These are phyloP conservation scores for Arabidopsis arenosa DNA, from an alignment of 345 rosid species.

Conservation along the genomic window DNA sequence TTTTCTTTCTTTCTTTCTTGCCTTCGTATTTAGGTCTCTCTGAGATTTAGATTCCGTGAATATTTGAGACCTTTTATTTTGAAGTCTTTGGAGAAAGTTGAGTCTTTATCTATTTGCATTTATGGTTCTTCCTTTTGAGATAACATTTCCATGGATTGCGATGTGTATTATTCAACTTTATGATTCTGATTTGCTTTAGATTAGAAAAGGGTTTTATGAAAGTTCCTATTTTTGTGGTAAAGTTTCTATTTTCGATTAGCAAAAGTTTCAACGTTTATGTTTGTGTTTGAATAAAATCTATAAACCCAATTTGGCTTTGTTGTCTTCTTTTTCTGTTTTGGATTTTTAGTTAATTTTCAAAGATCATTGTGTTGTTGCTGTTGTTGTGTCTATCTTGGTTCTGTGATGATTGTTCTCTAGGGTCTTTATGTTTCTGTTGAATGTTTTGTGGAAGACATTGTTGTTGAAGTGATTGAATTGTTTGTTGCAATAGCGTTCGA, in stretches of 20 bases:
- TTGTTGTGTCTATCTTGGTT: neutral
- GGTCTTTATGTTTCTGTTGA: neutral
- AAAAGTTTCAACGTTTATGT: neutral
- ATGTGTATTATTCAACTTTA: neutral
- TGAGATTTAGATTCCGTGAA: neutral
- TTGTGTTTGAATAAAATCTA: neutral
- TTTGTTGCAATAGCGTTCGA: slow-evolving; percentile 64
- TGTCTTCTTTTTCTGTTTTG: neutral
- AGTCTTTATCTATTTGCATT: slow-evolving; percentile 18
- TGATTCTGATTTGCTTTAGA: slow-evolving; percentile 31
- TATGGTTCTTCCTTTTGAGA: neutral
- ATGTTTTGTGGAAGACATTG: neutral
- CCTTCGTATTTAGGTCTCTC: slow-evolving; percentile 3
- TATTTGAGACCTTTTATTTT: neutral
- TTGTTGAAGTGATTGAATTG: slow-evolving; percentile 33
- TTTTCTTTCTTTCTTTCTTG: slow-evolving; percentile 6
- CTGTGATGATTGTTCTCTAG: slow-evolving; percentile 9
- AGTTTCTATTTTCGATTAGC: neutral
- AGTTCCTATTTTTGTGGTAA: neutral
- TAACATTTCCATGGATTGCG: slow-evolving; percentile 5
- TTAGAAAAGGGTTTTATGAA: neutral
- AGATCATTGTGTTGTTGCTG: slow-evolving; percentile 18
- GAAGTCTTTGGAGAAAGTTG: neutral
- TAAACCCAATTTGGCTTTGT: neutral
- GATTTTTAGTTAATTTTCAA: slow-evolving; percentile 18